phyloP scores from a whole-genome alignment of 805 yeast species.

The Nakazawaea ambrosiae region DNA sequence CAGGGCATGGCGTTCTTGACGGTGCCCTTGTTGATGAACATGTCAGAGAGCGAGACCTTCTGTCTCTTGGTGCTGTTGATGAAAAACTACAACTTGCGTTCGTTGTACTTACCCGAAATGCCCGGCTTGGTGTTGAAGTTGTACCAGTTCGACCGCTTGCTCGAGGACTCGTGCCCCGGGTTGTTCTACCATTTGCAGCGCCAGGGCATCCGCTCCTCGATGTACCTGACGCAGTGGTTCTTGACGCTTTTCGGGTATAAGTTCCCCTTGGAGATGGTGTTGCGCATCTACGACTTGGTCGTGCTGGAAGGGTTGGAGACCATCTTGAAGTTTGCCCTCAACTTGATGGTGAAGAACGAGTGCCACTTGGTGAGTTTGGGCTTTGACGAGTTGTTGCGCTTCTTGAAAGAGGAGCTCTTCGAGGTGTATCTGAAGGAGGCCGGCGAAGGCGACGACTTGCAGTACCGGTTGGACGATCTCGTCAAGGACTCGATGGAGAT shows the following conservation, averaged over 20 bases:
- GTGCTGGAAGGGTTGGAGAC: conserved; percentile 91
- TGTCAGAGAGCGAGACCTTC: conserved; percentile 81
- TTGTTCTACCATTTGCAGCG: conserved; percentile 70
- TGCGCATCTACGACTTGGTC: conserved; percentile 81
- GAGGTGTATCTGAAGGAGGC: conserved; percentile 43
- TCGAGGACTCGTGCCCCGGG: conserved; percentile 71
- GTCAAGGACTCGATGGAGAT: conserved; percentile 75
- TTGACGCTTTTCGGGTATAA: conserved; percentile 91
- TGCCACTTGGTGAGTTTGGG: conserved; percentile 47
- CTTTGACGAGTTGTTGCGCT: conserved; percentile 74
- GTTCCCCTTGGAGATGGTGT: conserved; percentile 83
- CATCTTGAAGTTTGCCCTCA: conserved; percentile 75
- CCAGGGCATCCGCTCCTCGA: conserved; percentile 85
- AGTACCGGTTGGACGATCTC: conserved; percentile 64
- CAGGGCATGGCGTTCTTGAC: conserved; percentile 96
- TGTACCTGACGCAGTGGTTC: conserved; percentile 99
- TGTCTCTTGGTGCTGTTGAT: conserved; percentile 73
- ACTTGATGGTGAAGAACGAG: conserved; percentile 67
- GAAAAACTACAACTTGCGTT: conserved; percentile 78
- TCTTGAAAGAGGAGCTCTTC: conserved; percentile 74
- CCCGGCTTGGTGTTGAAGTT: conserved; percentile 81
- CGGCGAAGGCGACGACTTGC: conserved; percentile 14
- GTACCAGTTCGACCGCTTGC: conserved; percentile 83
- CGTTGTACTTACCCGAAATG: conserved; percentile 82
- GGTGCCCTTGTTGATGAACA: conserved; percentile 75